A percentile compares a stretch with the other conserved stretches of the same genome.
phyloP scores from a whole-genome alignment of 192 early-diverging fungal genomes.

The Linnemannia exigua region DNA sequence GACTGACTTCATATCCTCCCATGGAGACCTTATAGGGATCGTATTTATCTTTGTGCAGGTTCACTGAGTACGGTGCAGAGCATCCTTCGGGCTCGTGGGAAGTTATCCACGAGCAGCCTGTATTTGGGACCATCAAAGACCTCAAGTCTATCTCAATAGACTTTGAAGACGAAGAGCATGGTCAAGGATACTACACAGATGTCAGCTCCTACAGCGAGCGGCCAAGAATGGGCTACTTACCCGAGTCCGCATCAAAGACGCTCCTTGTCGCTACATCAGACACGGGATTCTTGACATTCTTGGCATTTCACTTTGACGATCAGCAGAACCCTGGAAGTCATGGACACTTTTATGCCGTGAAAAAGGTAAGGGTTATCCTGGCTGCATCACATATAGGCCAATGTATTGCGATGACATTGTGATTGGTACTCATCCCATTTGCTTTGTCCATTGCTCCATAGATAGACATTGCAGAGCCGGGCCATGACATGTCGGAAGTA shows the following conservation, averaged over 20 bases:
- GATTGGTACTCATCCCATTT: neutral
- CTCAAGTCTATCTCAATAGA: constrained; percentile 36
- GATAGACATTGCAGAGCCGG: constrained; percentile 35
- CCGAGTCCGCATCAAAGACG: constrained; percentile 9
- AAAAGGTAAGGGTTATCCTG: constrained; percentile 25
- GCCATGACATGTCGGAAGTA: constrained; percentile 20
- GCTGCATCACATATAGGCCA: neutral
- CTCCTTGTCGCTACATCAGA: constrained; percentile 48
- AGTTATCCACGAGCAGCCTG: constrained; percentile 52
- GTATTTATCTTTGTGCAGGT: constrained; percentile 27
- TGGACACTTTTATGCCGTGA: constrained; percentile 32
- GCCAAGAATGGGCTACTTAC: constrained; percentile 40
- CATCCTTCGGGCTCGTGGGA: constrained; percentile 31
- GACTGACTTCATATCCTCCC: neutral
- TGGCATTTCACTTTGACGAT: constrained; percentile 80
- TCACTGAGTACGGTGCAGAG: constrained; percentile 15
- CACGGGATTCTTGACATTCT: constrained; percentile 55
- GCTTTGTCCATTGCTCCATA: neutral
- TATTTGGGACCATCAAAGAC: constrained; percentile 62
- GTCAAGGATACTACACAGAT: neutral
- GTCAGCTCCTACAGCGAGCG: neutral
- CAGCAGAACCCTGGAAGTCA: constrained; percentile 59
- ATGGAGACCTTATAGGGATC: constrained; percentile 22
- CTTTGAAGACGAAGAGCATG: constrained; percentile 35
- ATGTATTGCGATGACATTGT: neutral